Conservation (phyloP, 2,329 filamentous ascomycete genomes). For the Dothideomycetes sp. region DNA sequence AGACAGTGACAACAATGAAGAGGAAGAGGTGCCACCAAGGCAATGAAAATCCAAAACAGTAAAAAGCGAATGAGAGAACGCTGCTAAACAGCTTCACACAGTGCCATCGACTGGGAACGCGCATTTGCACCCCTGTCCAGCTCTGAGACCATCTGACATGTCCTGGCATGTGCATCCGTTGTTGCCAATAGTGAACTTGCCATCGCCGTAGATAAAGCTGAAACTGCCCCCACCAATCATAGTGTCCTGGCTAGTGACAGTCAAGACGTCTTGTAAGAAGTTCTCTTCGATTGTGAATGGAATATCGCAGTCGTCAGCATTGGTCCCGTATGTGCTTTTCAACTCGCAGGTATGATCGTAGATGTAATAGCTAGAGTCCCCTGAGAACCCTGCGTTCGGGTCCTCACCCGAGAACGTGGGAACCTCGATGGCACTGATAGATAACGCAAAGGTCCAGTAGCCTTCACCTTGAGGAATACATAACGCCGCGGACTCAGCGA, state of each 20-base stretch:
- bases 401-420: neutral
- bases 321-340: neutral
- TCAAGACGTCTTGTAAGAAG: neutral
- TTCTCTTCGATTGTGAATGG: neutral
- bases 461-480: neutral
- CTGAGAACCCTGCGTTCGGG: neutral
- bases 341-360: neutral
- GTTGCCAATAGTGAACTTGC: neutral
- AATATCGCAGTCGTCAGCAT: neutral
- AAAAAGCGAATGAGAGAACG: too few relatives aligned
- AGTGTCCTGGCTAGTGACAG: neutral
- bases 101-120: neutral
- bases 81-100: too few relatives aligned
- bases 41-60: too few relatives aligned
- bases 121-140: neutral
- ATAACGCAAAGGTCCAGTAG: neutral
- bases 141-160: neutral
- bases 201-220: neutral
- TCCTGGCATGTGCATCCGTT: neutral
- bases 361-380: neutral
- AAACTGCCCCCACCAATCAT: neutral
- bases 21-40: too few relatives aligned
- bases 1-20: too few relatives aligned
- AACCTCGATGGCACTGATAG: neutral
- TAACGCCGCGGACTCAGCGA: neutral